phyloP scores from a whole-genome alignment of 2,329 filamentous ascomycete species.

The Sordariomycetes sp. region DNA sequence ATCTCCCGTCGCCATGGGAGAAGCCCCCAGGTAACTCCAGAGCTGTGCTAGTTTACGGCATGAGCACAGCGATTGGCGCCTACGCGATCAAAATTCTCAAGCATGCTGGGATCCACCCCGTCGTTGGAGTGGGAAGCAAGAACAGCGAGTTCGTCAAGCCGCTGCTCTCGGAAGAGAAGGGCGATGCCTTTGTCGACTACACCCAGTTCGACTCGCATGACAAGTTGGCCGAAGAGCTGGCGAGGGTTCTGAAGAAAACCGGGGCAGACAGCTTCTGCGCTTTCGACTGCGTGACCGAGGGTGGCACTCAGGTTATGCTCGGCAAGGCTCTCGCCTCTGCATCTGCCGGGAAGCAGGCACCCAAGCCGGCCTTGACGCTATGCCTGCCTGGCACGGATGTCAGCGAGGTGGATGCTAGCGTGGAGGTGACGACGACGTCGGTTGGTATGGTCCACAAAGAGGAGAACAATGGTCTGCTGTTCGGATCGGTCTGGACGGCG shows the following conservation, averaged over 20 bases:
- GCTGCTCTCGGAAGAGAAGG: conserved; percentile 5
- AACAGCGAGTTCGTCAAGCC: conserved; percentile 9
- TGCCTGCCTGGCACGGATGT: conserved; percentile 7
- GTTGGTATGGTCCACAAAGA: conserved; percentile 7
- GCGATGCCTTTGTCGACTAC: conserved; percentile 10
- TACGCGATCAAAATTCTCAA: conserved; percentile 47
- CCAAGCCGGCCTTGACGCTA: conserved; percentile 8
- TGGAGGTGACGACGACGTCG: conserved; percentile 5
- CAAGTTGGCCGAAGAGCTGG: conserved; percentile 7
- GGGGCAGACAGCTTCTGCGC: conserved; percentile 5
- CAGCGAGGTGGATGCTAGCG: conserved; percentile 5
- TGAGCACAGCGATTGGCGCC: conserved; percentile 41
- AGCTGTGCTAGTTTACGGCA: conserved; percentile 36
- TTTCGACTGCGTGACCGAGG: conserved; percentile 9
- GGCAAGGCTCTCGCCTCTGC: conserved; percentile 7
- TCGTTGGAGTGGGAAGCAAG: conserved; percentile 46
- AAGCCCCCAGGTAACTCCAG: conserved; percentile 11
- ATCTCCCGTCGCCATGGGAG: conserved; percentile 39
- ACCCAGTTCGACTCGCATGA: conserved; percentile 7
- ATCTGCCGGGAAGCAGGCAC: no score
- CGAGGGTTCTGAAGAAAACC: conserved; percentile 5
- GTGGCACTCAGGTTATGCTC: conserved; percentile 7
- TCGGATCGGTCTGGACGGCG: conserved; percentile 7
- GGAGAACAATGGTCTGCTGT: conserved; percentile 5
- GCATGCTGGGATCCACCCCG: conserved; percentile 42